Base-by-base conservation (phyloP, 768 basidiomycete species). In the Suillus hirtellus region DNA sequence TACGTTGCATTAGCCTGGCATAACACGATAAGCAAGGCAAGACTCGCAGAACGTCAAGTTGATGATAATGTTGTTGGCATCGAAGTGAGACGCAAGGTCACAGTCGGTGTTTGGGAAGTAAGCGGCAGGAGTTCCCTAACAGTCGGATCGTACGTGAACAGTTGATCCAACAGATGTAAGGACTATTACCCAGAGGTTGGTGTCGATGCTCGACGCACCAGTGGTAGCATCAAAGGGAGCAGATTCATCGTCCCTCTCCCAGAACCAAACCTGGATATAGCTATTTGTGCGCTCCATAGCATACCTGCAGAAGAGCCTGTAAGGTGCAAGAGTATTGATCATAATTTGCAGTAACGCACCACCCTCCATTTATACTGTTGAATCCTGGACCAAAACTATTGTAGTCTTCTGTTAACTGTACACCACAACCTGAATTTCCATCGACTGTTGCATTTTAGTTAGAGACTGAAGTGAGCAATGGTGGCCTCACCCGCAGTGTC, bases 181-280 rank as follows among this genome's bases (percentile, higher is more conserved):
- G 38, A 35, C 38, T 40, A 59, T 60, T 40, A 68, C 73, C 76
- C 75, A 76, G 42, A 24, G 47, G 38, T 35, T 66, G n/a, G 73
- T 67, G 43, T 73, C 11, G 21, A 72, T 62, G n/a, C 40, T 59
- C 37, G 42, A 50, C 9, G 63, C 62, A 34, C 70, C 73, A 44
- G 63, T 64, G 15, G 61, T 71, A 60, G 73, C 73, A 55, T 80
- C 79, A 9, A 61, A 37, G 4, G 81, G 81, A 11, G 74, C 76
- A n/a, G 63, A 67, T 5, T 64, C 0, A 46, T 73, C 71, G 34
- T 68, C 61, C 15, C 79, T 70, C 53, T 75, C 74, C 79, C 81
- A 81, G 68, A 78, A 81, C 73, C 77, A 81, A 49, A 81, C 61
- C 42, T 73, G 75, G 10, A 82, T 77, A 60, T 74, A 75, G 19